Evolutionary conservation across 2,329 filamentous ascomycete species (phyloP).

Genomic region (Thelonectria blattea): DNA sequence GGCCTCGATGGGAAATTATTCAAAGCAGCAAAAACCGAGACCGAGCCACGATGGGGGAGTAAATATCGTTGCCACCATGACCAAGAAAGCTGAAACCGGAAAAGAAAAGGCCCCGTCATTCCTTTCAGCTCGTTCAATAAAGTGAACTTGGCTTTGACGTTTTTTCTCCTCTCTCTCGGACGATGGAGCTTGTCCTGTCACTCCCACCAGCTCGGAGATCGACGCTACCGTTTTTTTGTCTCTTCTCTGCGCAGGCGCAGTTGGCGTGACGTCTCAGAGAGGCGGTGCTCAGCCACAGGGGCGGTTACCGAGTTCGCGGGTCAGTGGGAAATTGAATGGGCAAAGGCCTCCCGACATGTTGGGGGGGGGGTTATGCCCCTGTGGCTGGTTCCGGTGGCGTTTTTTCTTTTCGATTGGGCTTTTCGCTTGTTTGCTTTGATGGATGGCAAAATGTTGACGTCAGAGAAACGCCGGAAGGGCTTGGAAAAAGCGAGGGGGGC

Average conservation of each 20-base stretch:
- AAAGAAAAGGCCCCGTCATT: neutral
- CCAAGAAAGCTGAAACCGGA: neutral
- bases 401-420: neutral
- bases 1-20: constrained; percentile 16
- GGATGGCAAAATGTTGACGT: neutral
- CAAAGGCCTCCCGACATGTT: neutral
- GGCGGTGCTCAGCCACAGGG: constrained; percentile 19
- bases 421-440: neutral
- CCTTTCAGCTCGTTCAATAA: neutral
- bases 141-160: too few relatives aligned
- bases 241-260: constrained; percentile 7
- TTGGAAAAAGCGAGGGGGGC: neutral
- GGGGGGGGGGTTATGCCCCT: neutral
- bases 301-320: neutral
- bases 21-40: neutral
- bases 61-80: neutral
- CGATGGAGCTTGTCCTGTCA: neutral
- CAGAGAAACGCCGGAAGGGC: neutral
- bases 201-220: constrained; percentile 1
- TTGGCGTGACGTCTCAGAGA: constrained; percentile 2
- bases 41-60: constrained; percentile 3
- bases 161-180: too few relatives aligned
- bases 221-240: neutral
- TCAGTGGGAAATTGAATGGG: neutral
- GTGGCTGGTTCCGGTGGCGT: neutral